phyloP scores from a whole-genome alignment of 1,284 basidiomycete species.

The Sporisorium scitamineum region DNA sequence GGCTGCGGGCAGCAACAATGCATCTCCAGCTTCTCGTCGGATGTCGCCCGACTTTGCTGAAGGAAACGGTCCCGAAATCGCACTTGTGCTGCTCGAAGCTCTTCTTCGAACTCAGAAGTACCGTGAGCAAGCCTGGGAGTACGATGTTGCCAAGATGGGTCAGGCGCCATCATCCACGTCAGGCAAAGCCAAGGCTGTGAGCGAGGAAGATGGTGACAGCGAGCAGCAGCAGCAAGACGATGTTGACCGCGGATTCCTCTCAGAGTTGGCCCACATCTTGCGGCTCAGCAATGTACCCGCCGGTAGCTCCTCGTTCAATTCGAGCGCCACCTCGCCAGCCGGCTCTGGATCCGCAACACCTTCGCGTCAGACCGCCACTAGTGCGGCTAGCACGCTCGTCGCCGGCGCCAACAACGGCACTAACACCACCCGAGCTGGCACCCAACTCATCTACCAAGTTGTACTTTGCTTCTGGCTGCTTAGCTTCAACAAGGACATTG shows the following conservation, averaged over 20 bases:
- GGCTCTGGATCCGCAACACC: constrained; percentile 50
- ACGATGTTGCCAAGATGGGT: constrained; percentile 56
- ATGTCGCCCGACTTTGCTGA: constrained; percentile 59
- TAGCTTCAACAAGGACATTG: constrained; percentile 86
- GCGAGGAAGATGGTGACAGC: constrained; percentile 23
- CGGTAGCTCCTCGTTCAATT: constrained; percentile 25
- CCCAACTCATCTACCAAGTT: constrained; percentile 96
- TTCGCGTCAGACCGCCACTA: constrained; percentile 22
- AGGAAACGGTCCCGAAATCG: constrained; percentile 83
- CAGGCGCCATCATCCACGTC: constrained; percentile 8
- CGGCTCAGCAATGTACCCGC: constrained; percentile 39
- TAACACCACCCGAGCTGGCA: constrained; percentile 33
- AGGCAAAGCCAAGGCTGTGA: constrained; percentile 26
- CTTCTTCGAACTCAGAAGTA: constrained; percentile 84
- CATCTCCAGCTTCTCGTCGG: constrained; percentile 35
- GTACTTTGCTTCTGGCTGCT: constrained; percentile 93
- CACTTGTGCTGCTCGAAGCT: constrained; percentile 88
- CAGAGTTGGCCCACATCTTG: constrained; percentile 51
- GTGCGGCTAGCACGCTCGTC: constrained; percentile 34
- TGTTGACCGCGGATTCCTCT: constrained; percentile 49
- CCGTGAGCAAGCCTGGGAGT: constrained; percentile 73
- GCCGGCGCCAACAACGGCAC: constrained; percentile 36
- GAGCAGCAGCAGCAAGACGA: constrained; percentile 13
- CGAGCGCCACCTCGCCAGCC: constrained; percentile 37
- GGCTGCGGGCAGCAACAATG: not conserved